Evolutionary conservation across 139 green algal genomes (phyloP).

Genomic region (Micractinium sp.): DNA sequence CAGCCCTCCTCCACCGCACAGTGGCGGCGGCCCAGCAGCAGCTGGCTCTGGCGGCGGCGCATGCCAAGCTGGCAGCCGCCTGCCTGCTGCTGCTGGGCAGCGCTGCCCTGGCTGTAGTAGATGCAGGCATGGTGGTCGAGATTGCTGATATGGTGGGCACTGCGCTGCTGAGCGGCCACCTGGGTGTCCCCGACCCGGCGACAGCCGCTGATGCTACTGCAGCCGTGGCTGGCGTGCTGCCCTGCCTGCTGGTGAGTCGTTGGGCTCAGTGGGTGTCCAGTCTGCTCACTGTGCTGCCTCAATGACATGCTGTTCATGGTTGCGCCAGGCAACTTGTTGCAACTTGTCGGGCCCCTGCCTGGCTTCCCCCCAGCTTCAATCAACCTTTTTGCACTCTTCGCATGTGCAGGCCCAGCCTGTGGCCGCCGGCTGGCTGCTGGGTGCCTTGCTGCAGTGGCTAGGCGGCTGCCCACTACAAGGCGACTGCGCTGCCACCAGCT

Average conservation of each 20-base stretch:
- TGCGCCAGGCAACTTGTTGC: not conserved
- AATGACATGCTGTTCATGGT: not conserved
- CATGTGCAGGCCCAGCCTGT: slow-evolving; percentile 5
- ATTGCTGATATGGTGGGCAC: not conserved
- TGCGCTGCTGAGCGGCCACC: not conserved
- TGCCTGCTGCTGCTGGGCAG: slow-evolving; percentile 24
- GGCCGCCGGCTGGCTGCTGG: slow-evolving; percentile 35
- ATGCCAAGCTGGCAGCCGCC: not conserved
- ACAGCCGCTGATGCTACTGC: not conserved
- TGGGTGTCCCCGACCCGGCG: not conserved
- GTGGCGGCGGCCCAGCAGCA: not conserved
- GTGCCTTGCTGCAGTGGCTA: slow-evolving; percentile 27
- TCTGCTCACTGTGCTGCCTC: not conserved
- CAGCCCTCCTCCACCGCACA: not conserved
- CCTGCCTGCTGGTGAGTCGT: slow-evolving; percentile 10
- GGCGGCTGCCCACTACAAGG: not conserved
- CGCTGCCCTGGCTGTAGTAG: not conserved
- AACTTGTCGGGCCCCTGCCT: not conserved
- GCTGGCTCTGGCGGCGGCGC: not conserved
- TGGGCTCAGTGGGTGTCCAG: not conserved
- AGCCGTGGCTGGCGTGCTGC: not conserved
- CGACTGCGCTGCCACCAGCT: not conserved
- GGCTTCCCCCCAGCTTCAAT: too few species aligned
- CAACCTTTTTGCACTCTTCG: not conserved
- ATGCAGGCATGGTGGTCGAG: not conserved